phyloP scores from a whole-genome alignment of 495 filamentous ascomycete genomes.

The Penicillium simplicissimum region DNA sequence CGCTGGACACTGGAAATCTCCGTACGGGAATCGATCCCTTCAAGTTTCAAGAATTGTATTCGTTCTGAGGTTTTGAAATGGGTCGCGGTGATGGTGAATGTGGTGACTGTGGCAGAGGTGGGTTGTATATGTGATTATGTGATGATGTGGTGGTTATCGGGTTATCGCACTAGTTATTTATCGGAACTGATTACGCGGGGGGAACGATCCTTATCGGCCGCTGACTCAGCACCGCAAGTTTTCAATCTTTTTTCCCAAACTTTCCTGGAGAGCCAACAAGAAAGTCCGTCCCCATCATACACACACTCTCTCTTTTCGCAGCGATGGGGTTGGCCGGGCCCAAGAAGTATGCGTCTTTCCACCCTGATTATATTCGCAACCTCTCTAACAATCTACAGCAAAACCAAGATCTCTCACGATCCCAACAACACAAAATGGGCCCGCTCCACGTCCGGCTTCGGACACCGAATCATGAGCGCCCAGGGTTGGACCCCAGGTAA shows the following conservation, averaged over 20 bases:
- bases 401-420: conserved; percentile 78
- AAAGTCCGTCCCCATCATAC: background rate
- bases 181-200: conserved; percentile 3
- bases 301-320: background rate
- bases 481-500: conserved; percentile 90
- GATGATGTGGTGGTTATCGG: background rate
- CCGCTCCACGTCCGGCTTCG: conserved; percentile 75
- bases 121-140: background rate
- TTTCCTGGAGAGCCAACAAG: background rate
- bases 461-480: conserved; percentile 78
- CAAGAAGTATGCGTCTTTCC: conserved; percentile 59
- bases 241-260: conserved; percentile 6
- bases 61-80: background rate
- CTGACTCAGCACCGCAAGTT: conserved; percentile 17
- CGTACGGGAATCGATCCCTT: background rate
- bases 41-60: background rate
- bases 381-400: conserved; percentile 51
- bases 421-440: conserved; percentile 94
- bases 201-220: conserved; percentile 11
- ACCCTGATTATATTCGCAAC: background rate
- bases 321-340: conserved; percentile 74
- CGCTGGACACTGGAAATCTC: background rate
- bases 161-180: too few species aligned
- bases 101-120: background rate
- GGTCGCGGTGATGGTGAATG: background rate